Evolutionary conservation across 805 yeast species (phyloP).

Genomic region (Starmerella tilneyi): DNA sequence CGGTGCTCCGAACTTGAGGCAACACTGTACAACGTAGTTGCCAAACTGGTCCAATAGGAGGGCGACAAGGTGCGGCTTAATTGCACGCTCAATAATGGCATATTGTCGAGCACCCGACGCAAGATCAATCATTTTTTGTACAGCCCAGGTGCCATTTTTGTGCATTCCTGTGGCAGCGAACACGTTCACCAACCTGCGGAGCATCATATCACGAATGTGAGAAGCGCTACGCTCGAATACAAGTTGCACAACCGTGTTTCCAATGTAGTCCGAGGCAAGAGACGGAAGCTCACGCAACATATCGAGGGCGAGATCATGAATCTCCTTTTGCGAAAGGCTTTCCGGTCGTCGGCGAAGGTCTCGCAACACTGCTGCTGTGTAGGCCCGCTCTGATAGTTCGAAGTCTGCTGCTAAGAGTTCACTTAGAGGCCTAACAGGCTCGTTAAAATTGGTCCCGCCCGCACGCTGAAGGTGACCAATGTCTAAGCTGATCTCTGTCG

Average conservation of each 20-base stretch:
- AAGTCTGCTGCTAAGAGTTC: slow-evolving; percentile 34
- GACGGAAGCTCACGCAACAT: slow-evolving; percentile 86
- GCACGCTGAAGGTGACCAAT: slow-evolving; percentile 29
- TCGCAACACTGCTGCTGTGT: slow-evolving; percentile 79
- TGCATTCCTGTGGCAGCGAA: slow-evolving; percentile 89
- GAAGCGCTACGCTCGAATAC: slow-evolving; percentile 63
- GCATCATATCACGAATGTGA: slow-evolving; percentile 66
- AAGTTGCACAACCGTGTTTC: slow-evolving; percentile 92
- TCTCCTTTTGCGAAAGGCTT: slow-evolving; percentile 44
- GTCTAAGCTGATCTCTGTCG: slow-evolving; percentile 27
- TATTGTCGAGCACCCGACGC: slow-evolving; percentile 55
- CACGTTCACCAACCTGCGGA: slow-evolving; percentile 64
- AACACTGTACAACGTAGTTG: slow-evolving; percentile 90
- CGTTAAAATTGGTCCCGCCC: slow-evolving; percentile 30
- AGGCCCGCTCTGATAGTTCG: slow-evolving; percentile 44
- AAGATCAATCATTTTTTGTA: slow-evolving; percentile 82
- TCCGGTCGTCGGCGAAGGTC: slow-evolving; percentile 70
- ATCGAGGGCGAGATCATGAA: slow-evolving; percentile 71
- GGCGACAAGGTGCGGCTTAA: slow-evolving; percentile 73
- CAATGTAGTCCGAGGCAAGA: slow-evolving; percentile 81
- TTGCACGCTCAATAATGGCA: slow-evolving; percentile 52
- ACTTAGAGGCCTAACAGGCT: slow-evolving; percentile 51
- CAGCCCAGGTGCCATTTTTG: slow-evolving; percentile 99
- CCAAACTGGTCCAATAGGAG: slow-evolving; percentile 93
- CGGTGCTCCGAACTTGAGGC: slow-evolving; percentile 79